phyloP scores from a whole-genome alignment of 805 yeast genomes.

The Cyberlindnera mississippiensis region DNA sequence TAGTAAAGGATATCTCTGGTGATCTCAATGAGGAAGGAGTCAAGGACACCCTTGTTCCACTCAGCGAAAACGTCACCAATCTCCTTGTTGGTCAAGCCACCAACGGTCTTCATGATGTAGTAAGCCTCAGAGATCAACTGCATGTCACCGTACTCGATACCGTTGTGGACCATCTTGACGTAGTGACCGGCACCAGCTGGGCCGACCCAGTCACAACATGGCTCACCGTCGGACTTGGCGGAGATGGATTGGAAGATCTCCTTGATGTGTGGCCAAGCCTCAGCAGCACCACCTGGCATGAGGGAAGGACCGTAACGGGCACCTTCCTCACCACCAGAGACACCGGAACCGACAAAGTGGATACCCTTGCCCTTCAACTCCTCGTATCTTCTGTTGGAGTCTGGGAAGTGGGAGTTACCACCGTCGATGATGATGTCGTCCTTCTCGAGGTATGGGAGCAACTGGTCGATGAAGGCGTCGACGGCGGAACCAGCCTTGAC shows the following conservation, averaged over 20 bases:
- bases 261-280: conserved; percentile 99
- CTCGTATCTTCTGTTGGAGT: conserved; percentile 92
- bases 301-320: conserved; percentile 98
- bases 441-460: conserved; percentile 86
- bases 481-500: conserved; percentile 98
- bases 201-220: conserved; percentile 99
- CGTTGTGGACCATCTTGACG: conserved; percentile 99
- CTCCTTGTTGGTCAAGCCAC: conserved; percentile 86
- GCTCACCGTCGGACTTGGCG: conserved; percentile 97
- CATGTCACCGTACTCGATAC: conserved; percentile 99
- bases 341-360: conserved; percentile 97
- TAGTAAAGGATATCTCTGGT: conserved; percentile 90
- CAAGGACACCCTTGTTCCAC: conserved; percentile 98
- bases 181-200: conserved; percentile 99
- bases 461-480: conserved; percentile 83
- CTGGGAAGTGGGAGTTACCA: conserved; percentile 99
- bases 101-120: conserved; percentile 91
- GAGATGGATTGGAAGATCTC: conserved; percentile 92
- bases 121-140: conserved; percentile 98
- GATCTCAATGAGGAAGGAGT: conserved; percentile 94
- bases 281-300: conserved; percentile 99
- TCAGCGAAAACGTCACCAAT: conserved; percentile 85
- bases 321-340: conserved; percentile 99
- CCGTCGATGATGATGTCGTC: conserved; percentile 99
- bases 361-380: conserved; percentile 86